Evolutionary conservation across 2,329 filamentous ascomycete genomes (phyloP).

Genomic region (Bipolaris cookei): DNA sequence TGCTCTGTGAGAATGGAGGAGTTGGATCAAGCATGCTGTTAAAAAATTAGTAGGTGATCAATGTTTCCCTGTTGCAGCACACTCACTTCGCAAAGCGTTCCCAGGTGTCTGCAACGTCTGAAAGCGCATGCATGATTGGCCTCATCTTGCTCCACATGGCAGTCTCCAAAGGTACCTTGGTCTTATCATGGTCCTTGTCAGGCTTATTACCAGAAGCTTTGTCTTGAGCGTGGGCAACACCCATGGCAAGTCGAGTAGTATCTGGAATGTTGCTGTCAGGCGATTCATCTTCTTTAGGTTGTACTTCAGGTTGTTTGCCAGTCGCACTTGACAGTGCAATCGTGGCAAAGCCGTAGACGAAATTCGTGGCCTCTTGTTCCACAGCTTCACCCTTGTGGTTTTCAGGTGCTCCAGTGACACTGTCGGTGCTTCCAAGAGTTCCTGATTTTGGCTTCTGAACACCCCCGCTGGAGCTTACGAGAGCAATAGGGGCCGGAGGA

Average conservation of each 20-base stretch:
- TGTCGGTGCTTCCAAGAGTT: constrained; percentile 76
- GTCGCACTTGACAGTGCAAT: constrained; percentile 77
- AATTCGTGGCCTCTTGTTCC: constrained; percentile 81
- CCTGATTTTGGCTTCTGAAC: constrained; percentile 79
- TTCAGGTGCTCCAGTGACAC: constrained; percentile 80
- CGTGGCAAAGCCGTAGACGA: constrained; percentile 74
- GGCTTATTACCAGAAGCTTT: constrained; percentile 60
- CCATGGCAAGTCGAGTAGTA: constrained; percentile 62
- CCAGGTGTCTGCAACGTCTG: constrained; percentile 66
- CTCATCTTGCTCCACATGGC: constrained; percentile 79
- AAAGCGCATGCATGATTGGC: constrained; percentile 71
- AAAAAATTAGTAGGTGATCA: constrained; percentile 7
- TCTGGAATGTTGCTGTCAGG: constrained; percentile 65
- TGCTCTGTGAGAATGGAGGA: constrained; percentile 55
- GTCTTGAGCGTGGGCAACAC: constrained; percentile 61
- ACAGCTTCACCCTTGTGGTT: constrained; percentile 83
- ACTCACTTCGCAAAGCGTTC: constrained; percentile 67
- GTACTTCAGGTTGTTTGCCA: constrained; percentile 75
- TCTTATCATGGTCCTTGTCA: constrained; percentile 69
- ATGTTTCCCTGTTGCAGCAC: not conserved
- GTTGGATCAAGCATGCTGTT: constrained; percentile 55
- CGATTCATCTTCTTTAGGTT: constrained; percentile 56
- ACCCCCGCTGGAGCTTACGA: constrained; percentile 73
- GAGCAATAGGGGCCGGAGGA: constrained; percentile 75
- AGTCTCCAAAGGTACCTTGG: constrained; percentile 77